Percentiles rank a stretch among this genome's conserved stretches.
Conservation (phyloP, 148 eudicot genomes). For the Beta vulgaris region DNA sequence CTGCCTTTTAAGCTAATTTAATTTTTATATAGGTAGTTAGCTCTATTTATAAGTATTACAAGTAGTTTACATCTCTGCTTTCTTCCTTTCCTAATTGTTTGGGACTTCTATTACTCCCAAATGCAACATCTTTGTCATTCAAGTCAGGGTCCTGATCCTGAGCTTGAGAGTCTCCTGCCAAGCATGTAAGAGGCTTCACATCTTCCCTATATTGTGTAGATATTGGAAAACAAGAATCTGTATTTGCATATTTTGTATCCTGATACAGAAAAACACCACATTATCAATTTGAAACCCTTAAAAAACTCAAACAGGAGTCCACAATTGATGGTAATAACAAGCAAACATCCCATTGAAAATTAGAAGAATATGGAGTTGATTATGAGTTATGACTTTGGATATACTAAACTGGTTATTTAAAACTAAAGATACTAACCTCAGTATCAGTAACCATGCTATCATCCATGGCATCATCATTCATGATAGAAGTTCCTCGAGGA, state of each 20-base stretch:
- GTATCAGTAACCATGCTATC: constrained; percentile 23
- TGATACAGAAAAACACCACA: constrained; percentile 19
- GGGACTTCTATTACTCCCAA: too few species aligned
- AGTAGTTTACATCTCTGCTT: too few species aligned
- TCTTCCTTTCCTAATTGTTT: too few species aligned
- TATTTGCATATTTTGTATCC: constrained; percentile 34
- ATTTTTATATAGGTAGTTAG: too few species aligned
- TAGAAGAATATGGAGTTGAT: too few species aligned
- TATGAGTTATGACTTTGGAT: not conserved
- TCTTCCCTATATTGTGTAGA: constrained; percentile 26
- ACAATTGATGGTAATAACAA: too few species aligned
- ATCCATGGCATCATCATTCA: constrained; percentile 36
- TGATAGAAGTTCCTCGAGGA: constrained; percentile 40
- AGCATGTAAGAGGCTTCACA: constrained; percentile 23
- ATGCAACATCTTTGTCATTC: constrained; percentile 31
- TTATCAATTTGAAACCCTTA: not conserved
- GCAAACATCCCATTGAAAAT: not conserved
- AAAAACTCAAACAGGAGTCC: not conserved
- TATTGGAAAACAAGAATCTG: constrained; percentile 25
- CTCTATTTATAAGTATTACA: too few species aligned
- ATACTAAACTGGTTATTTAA: not conserved
- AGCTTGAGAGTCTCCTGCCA: constrained; percentile 62
- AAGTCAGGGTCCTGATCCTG: constrained; percentile 27
- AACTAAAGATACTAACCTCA: constrained; percentile 37
- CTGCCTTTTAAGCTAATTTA: too few species aligned